These are phyloP conservation scores for Nothophaeocryptopus gaeumannii DNA, from an alignment of 2,329 filamentous ascomycete species.

Conservation along the genomic window DNA sequence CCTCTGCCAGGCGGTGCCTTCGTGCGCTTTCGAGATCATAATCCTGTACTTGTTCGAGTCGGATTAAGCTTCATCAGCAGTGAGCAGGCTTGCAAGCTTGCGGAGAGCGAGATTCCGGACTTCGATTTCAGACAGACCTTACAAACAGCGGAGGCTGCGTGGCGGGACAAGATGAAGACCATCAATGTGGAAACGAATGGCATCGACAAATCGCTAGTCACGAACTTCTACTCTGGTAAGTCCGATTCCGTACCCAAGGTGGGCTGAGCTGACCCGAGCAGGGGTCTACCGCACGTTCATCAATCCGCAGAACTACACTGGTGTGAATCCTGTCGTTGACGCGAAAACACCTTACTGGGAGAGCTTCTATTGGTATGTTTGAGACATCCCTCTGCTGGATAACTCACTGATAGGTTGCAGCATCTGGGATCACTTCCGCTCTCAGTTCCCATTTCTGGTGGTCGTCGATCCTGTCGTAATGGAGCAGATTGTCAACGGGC, in stretches of 20 bases:
- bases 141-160: constrained; percentile 38
- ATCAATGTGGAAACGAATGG: constrained; percentile 39
- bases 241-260: neutral
- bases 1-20: constrained; percentile 41
- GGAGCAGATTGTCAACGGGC: constrained; percentile 64
- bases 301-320: constrained; percentile 47
- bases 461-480: constrained; percentile 61
- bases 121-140: constrained; percentile 60
- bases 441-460: constrained; percentile 63
- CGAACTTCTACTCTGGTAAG: constrained; percentile 50
- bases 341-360: constrained; percentile 26
- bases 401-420: constrained; percentile 40
- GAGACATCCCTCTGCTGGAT: too few species aligned
- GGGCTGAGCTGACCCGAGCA: constrained; percentile 40
- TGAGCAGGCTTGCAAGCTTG: constrained; percentile 57
- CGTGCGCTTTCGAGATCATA: constrained; percentile 45
- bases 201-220: constrained; percentile 30
- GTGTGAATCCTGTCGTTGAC: constrained; percentile 40
- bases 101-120: constrained; percentile 57
- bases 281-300: constrained; percentile 46
- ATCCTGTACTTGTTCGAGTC: constrained; percentile 51
- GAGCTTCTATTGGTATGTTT: constrained; percentile 27
- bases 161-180: constrained; percentile 40
- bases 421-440: constrained; percentile 66
- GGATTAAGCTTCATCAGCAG: constrained; percentile 66